Evolutionary conservation across 345 rosid genomes (phyloP), one percentile per base, ranked within the genome.

Genomic region (Draba incana): DNA sequence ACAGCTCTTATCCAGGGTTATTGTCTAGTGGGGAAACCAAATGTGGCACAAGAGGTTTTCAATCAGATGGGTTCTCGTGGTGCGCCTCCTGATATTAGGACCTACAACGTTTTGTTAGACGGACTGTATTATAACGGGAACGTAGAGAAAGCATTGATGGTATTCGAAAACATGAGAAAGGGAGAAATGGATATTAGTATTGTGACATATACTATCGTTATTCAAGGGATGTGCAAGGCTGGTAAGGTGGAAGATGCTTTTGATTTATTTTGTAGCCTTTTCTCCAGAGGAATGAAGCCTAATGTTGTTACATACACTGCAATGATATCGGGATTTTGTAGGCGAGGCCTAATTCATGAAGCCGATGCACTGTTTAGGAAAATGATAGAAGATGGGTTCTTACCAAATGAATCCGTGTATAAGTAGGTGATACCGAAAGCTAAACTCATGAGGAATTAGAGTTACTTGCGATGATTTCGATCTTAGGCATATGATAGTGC

Each of bases 171-270:
- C 31, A 69, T 75, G 78, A 39, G 14, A 1, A 41, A 69, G 23
- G 62, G 53, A 55, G 74, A 51, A 2, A 69, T 64, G 2, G 58
- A 70, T 41, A 69, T 69, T 33, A 27, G 50, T 56, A 65, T 77
- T 13, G 70, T 79, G 66, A 74, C 72, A 3, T 74, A 62, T 52
- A 79, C 45, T 8, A 60, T 75, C 10, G 31, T 82, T 28, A 79
- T 84, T 3, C 54, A 79, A 64, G 83, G 85, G 69, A 39, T 84
- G 81, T 77, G 82, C 31, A 79, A 52, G 59, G 68, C 30, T 25
- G 72, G 75, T 63, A 72, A 57, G 62, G 78, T 79, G 69, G 75
- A 64, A 53, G 73, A 41, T 62, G 82, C 80, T 37, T 71, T 62
- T 61, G 77, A 47, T 56, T 48, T 79, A 27, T 79, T 75, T 66